phyloP scores from a whole-genome alignment of 805 yeast genomes.

The Lachancea lanzarotensis region DNA sequence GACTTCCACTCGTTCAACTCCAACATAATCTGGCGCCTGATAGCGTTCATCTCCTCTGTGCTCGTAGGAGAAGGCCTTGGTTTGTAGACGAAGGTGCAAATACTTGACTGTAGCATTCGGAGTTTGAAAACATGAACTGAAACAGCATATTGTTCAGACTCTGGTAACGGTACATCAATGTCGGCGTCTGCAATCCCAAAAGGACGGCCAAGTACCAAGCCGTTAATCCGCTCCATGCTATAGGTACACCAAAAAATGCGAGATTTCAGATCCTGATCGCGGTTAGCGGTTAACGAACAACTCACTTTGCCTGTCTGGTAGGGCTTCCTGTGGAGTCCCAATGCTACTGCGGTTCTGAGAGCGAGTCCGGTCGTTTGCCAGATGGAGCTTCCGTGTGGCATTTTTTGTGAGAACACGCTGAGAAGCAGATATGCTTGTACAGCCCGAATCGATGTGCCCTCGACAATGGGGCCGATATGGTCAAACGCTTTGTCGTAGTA shows the following conservation, averaged over 20 bases:
- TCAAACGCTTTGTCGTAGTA: conserved; percentile 32
- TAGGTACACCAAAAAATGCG: conserved; percentile 35
- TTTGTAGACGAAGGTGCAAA: conserved; percentile 31
- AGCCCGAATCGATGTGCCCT: conserved; percentile 21
- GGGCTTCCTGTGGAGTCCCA: conserved; percentile 31
- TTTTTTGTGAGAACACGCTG: conserved; percentile 28
- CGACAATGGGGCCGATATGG: conserved; percentile 18
- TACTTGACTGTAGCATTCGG: conserved; percentile 32
- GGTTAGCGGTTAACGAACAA: conserved; percentile 1
- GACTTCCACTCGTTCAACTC: conserved; percentile 32
- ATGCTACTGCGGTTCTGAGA: conserved; percentile 26
- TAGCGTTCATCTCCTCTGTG: conserved; percentile 24
- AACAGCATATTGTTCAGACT: conserved; percentile 19
- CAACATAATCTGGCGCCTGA: conserved; percentile 27
- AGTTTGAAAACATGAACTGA: conserved; percentile 30
- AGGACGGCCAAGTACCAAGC: conserved; percentile 33
- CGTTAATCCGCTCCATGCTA: conserved; percentile 33
- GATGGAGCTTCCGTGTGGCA: conserved; percentile 32
- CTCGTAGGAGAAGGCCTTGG: conserved; percentile 19
- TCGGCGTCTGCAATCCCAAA: conserved; percentile 34
- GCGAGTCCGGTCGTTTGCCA: conserved; percentile 7
- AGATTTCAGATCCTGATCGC: conserved; percentile 18
- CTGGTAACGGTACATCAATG: conserved; percentile 30
- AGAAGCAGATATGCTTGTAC: conserved; percentile 32
- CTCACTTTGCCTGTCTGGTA: conserved; percentile 12